Conservation (phyloP, 1,139 yeast genomes). For the Geotrichum restrictum region DNA sequence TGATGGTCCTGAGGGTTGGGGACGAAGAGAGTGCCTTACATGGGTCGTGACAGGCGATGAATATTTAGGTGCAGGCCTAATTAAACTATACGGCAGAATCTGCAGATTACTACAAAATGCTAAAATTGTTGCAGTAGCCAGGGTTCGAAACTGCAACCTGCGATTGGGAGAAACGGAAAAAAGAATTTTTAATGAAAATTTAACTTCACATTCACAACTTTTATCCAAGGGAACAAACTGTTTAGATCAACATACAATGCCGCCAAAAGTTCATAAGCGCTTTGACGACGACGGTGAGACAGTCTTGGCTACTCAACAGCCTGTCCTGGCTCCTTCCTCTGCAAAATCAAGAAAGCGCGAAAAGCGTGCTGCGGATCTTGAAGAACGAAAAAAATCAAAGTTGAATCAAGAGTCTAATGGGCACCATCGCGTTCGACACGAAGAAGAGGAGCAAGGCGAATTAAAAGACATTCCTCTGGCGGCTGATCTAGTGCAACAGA, state of each 20-base stretch:
- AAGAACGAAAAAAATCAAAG: conserved; percentile 2
- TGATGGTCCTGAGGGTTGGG: too few relatives aligned
- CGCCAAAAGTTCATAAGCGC: conserved; percentile 31
- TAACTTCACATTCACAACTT: background rate
- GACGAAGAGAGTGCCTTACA: too few relatives aligned
- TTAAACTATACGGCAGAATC: too few relatives aligned
- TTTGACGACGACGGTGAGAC: conserved; percentile 27
- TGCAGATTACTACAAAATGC: too few relatives aligned
- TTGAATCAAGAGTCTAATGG: background rate
- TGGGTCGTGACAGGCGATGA: too few relatives aligned
- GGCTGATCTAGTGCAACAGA: background rate
- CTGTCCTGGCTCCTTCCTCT: background rate
- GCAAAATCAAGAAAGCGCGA: conserved; percentile 2
- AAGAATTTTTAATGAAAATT: background rate
- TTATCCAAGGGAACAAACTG: background rate
- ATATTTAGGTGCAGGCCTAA: too few relatives aligned
- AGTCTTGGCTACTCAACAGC: background rate
- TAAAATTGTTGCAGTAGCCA: too few relatives aligned
- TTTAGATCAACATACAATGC: conserved; percentile 22
- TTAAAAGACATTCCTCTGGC: background rate
- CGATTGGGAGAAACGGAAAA: background rate
- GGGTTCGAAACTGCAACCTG: background rate
- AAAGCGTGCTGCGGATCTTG: background rate
- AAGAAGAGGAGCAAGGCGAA: background rate
- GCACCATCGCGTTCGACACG: background rate